These are phyloP conservation scores for Orychophragmus violaceus DNA, from an alignment of 345 rosid genomes.

Conservation along the genomic window DNA sequence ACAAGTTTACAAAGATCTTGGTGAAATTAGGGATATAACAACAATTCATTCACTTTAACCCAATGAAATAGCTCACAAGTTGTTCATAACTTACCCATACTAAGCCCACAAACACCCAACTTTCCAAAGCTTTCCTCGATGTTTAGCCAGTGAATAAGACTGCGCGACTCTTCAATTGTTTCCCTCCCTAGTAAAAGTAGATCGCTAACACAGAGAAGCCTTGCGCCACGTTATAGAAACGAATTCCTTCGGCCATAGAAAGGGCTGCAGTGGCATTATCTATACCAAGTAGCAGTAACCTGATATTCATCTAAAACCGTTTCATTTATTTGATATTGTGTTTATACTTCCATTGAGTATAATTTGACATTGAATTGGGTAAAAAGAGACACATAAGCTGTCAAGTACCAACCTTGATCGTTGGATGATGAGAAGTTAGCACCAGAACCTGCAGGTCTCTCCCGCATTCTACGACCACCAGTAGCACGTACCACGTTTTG, in stretches of 20 bases:
- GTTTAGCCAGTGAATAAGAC: slow-evolving; percentile 89
- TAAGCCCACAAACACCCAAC: slow-evolving; percentile 94
- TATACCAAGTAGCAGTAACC: too few species aligned
- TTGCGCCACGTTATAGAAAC: slow-evolving; percentile 73
- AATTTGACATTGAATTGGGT: not conserved
- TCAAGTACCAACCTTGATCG: slow-evolving; percentile 51
- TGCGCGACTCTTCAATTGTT: slow-evolving; percentile 87
- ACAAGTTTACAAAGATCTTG: too few species aligned
- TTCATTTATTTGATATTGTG: not conserved
- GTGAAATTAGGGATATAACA: not conserved
- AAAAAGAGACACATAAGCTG: not conserved
- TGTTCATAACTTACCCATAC: slow-evolving; percentile 70
- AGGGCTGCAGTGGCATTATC: slow-evolving; percentile 63
- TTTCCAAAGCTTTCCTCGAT: slow-evolving; percentile 85
- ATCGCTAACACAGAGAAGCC: slow-evolving; percentile 93
- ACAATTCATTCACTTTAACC: not conserved
- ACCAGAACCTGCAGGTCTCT: slow-evolving; percentile 74
- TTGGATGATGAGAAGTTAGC: slow-evolving; percentile 77
- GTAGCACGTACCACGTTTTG: slow-evolving; percentile 57
- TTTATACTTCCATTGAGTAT: not conserved
- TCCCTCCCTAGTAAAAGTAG: slow-evolving; percentile 88
- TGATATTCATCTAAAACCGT: not conserved
- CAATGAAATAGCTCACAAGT: slow-evolving; percentile 1
- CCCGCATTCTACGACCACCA: slow-evolving; percentile 79
- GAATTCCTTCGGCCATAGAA: slow-evolving; percentile 95